Base-by-base conservation (phyloP, 768 basidiomycete species). In the Suillus sp. region DNA sequence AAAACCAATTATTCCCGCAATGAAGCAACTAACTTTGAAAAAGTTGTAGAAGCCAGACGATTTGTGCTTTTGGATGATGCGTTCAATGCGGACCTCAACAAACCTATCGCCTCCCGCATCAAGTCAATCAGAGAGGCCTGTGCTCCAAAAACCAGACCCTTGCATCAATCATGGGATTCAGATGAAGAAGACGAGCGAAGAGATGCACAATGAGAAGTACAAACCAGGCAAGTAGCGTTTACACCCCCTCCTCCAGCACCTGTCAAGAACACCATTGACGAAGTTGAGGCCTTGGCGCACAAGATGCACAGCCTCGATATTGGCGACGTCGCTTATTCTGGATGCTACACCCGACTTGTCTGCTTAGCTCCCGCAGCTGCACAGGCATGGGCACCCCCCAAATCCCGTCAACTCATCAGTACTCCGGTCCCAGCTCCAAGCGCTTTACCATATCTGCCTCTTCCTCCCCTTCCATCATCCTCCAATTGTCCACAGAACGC, bases 271-370 rank as follows among this genome's bases (percentile, higher is more conserved):
- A 14, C 22, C 1, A 25, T 48, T 0, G 22, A 48, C 1, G 22
- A 48, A 7, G 22, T 48, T 1, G 47, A 48, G 1, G 47, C 10
- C 0, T 9, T 48, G 2, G 47, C 47, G 0, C 1, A 5, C 4
- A 48, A 48, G 47, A 48, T 48, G 47, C 22, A 48, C 1, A 6
- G 47, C 1, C 25, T 48, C 0, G 7, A 48, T 3, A 48, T 48
- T 0, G 25, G 2, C 0, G 47, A 48, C 1, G 1, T 16, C 0
- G 25, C 47, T 0, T 48, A 27, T 7, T 6, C 25, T 0, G 25
- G 14, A 0, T 48, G 47, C 3, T 48, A 48, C 2, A 27, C 25
- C 0, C 14, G 14, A 0, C 47, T 48, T 0, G 42, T 20, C 7
- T 43, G 47, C 25, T 0, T 48, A 3, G 3, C 25, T 3, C 5